Conservation (phyloP, 768 basidiomycete genomes). For the Boletus pseudo-olivaceus region DNA sequence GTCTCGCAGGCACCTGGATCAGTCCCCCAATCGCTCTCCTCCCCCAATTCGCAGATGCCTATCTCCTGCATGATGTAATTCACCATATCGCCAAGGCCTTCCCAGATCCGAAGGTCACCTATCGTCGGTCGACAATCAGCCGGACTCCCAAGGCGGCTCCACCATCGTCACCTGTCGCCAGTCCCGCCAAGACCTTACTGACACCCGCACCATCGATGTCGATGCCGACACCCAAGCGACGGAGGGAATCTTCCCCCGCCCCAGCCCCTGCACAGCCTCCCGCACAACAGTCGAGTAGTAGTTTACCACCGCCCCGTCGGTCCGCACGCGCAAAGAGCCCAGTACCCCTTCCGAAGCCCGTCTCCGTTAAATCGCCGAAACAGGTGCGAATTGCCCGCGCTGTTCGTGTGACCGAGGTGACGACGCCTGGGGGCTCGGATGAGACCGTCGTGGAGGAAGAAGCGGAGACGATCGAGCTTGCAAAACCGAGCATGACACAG, state of each 20-base stretch:
- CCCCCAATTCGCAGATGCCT: slow-evolving; percentile 56
- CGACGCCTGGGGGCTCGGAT: slow-evolving; percentile 54
- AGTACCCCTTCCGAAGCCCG: slow-evolving; percentile 22
- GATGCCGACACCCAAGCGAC: slow-evolving; percentile 56
- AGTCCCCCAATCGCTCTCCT: slow-evolving; percentile 58
- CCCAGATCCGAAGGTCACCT: slow-evolving; percentile 75
- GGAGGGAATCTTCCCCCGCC: slow-evolving; percentile 56
- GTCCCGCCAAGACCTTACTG: slow-evolving; percentile 23
- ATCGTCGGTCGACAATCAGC: slow-evolving; percentile 62
- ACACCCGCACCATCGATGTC: slow-evolving; percentile 37
- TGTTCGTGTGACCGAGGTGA: slow-evolving; percentile 30
- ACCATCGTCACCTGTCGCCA: slow-evolving; percentile 26
- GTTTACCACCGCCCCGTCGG: slow-evolving; percentile 41
- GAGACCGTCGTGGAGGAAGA: slow-evolving; percentile 68
- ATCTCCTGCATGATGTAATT: slow-evolving; percentile 60
- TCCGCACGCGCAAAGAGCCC: slow-evolving; percentile 44
- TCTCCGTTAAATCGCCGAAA: slow-evolving; percentile 37
- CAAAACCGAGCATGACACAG: slow-evolving; percentile 59
- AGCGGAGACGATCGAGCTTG: slow-evolving; percentile 51
- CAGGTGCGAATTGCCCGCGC: slow-evolving; percentile 17
- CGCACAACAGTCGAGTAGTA: slow-evolving; percentile 19
- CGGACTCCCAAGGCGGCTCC: slow-evolving; percentile 28
- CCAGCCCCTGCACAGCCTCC: slow-evolving; percentile 15
- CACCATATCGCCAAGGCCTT: slow-evolving; percentile 61
- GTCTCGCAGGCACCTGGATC: slow-evolving; percentile 91